Conservation (phyloP, 495 filamentous ascomycete species). For the Penicillium silybi region DNA sequence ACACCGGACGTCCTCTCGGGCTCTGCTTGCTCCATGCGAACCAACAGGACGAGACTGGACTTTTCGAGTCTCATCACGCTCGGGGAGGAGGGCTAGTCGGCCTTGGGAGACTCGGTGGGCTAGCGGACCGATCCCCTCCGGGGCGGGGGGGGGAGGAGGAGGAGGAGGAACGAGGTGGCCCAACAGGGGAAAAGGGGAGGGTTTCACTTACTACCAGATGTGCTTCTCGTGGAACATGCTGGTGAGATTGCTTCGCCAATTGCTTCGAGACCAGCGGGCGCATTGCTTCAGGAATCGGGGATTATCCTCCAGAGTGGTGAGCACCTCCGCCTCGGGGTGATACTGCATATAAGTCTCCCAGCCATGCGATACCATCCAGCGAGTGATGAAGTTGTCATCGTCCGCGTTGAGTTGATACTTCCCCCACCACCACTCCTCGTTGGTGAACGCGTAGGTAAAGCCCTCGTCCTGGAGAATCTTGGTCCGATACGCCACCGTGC, state of each 20-base stretch:
- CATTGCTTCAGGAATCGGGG: constrained; percentile 73
- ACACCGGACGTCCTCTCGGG: not conserved
- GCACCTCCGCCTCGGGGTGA: constrained; percentile 65
- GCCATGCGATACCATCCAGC: constrained; percentile 70
- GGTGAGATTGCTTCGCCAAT: constrained; percentile 77
- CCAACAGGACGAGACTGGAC: not conserved
- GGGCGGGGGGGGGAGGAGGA: no score
- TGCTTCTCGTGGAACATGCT: constrained; percentile 67
- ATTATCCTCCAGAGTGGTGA: constrained; percentile 73
- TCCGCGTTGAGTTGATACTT: constrained; percentile 74
- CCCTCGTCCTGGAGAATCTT: constrained; percentile 72
- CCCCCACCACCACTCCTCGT: constrained; percentile 64
- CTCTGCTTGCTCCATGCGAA: not conserved
- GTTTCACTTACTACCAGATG: constrained; percentile 60
- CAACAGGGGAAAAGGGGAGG: constrained; percentile 6
- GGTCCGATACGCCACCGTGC: constrained; percentile 78
- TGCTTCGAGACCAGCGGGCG: constrained; percentile 75
- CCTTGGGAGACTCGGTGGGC: not conserved
- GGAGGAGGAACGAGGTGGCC: not conserved
- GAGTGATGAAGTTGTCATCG: constrained; percentile 81
- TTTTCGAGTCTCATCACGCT: not conserved
- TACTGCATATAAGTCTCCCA: constrained; percentile 80
- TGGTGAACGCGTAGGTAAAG: constrained; percentile 69
- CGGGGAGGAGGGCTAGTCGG: not conserved
- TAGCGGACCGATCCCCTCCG: not conserved